Evolutionary conservation across 2,329 filamentous ascomycete genomes (phyloP).

Genomic region (Cladophialophora yegresii): DNA sequence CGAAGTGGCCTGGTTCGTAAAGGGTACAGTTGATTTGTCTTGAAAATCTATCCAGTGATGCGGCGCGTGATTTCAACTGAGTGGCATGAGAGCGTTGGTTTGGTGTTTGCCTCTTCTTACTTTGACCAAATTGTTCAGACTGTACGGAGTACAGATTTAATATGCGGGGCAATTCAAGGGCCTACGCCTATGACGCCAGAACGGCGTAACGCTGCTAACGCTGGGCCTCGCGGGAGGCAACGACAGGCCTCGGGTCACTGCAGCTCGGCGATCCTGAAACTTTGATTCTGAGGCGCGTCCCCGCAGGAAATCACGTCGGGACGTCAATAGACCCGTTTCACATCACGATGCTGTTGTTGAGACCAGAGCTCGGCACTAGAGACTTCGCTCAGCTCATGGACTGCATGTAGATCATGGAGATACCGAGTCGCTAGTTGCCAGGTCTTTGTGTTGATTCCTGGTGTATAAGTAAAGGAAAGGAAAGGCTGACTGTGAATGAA

Average conservation of each 20-base stretch:
- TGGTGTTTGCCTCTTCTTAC: neutral
- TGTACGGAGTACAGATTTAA: too few relatives aligned
- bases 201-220: neutral
- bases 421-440: neutral
- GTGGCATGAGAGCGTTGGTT: neutral
- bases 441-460: neutral
- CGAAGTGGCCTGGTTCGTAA: neutral
- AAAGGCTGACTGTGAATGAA: neutral
- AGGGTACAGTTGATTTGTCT: neutral
- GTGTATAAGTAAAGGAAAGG: neutral
- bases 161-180: neutral
- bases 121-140: neutral
- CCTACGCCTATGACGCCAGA: neutral
- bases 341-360: neutral
- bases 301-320: neutral
- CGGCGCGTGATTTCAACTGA: neutral
- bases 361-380: neutral
- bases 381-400: neutral
- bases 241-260: neutral
- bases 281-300: neutral
- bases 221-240: neutral
- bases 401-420: neutral
- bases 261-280: constrained; percentile 2
- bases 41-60: neutral
- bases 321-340: constrained; percentile 1